Base-by-base conservation (phyloP, 2,329 filamentous ascomycete species). In the Fusarium decemcellulare region DNA sequence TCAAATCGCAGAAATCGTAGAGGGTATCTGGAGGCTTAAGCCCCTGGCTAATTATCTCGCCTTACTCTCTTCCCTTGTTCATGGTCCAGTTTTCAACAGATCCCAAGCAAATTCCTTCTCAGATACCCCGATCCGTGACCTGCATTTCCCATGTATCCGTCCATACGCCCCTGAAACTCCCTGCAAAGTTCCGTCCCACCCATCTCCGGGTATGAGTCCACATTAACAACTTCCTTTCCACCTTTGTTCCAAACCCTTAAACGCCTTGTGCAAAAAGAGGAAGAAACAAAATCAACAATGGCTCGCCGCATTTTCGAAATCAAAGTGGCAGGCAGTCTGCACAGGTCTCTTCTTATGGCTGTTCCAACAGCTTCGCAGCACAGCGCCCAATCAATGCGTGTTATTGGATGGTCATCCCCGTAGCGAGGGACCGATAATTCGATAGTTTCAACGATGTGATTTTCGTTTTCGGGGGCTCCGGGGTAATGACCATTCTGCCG, bases 381-480 rank as follows among this genome's bases (percentile, higher is more conserved):
- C 40, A 11, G 27, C 8, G 14, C 27, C 12, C 23, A 12, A 37
- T 34, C 18, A 56, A 16, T 14, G n/a, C 8, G 42, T 15, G 32
- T 74, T 63, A 81, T 56, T 80, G 76, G 50, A 81, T 80, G 1
- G 78, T 78, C 18, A 81, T 81, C 14, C 79, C 72, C n/a, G 76
- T 76, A 15, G 78, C 76, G 5, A 90, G 78, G 43, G 86, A 83
- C 48, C 83, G 84, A 65, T 90, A 90, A 73, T 89, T 89, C 34
- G 84, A 79, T 30, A 90, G 73, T 73, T 89, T 89, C 12, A 90
- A 79, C 16, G 87, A 89, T 36, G 85, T 80, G 7, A 88, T 83
- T 29, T 84, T 82, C 8, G 83, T 82, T 58, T 83, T 83, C 10
- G 86, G 85, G 47, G 85, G 85, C 62, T 89, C 87, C 8, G 88